Conservation (phyloP, 2,329 filamentous ascomycete species). For the Fusarium metavorans region DNA sequence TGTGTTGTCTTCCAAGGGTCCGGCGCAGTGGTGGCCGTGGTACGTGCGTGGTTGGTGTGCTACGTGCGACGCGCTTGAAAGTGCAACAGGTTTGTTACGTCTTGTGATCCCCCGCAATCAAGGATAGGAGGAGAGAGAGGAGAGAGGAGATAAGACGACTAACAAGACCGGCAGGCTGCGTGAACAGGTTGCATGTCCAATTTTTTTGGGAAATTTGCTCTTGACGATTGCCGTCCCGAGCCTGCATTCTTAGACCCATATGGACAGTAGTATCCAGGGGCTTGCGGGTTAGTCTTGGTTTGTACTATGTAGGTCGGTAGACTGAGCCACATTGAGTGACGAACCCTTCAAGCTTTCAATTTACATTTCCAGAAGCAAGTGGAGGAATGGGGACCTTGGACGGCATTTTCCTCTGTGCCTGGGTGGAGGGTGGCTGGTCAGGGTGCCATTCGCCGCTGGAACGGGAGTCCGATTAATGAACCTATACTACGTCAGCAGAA, state of each 20-base stretch:
- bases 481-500: neutral
- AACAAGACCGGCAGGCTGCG: neutral
- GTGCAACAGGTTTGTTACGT: slow-evolving; percentile 6
- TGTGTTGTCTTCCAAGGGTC: slow-evolving; percentile 8
- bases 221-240: neutral
- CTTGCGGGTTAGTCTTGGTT: slow-evolving; percentile 2
- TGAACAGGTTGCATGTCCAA: neutral
- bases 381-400: neutral
- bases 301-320: neutral
- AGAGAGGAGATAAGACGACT: neutral
- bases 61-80: slow-evolving; percentile 1
- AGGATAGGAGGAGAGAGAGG: neutral
- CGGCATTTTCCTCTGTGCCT: neutral
- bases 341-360: neutral
- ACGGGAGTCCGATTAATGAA: neutral
- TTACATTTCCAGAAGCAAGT: neutral
- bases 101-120: neutral
- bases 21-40: neutral
- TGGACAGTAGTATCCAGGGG: slow-evolving; percentile 1
- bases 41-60: slow-evolving; percentile 14
- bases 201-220: neutral
- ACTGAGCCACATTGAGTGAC: slow-evolving; percentile 17
- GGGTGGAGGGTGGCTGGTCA: neutral
- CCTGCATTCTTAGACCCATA: neutral
- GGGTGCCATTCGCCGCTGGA: neutral